Percentiles rank a stretch among this genome's conserved stretches.
These are phyloP conservation scores for Auriscalpium microsporum DNA, from an alignment of 768 basidiomycete genomes.

Conservation along the genomic window DNA sequence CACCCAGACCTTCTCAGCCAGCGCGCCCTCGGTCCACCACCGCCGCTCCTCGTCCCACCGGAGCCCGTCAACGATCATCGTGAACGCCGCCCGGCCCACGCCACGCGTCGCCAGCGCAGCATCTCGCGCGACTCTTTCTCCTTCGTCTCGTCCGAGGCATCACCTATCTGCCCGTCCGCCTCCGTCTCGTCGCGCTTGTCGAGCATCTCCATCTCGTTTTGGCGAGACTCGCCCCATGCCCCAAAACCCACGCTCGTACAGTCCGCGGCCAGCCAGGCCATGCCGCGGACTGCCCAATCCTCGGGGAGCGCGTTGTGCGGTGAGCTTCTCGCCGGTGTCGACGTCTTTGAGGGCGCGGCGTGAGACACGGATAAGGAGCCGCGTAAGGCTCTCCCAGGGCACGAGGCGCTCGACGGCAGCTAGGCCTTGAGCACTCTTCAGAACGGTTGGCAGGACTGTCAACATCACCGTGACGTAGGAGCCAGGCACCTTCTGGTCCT, in stretches of 20 bases:
- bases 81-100: conserved; percentile 61
- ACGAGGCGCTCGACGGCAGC: conserved; percentile 63
- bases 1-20: conserved; percentile 57
- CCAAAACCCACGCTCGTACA: conserved; percentile 95
- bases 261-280: conserved; percentile 89
- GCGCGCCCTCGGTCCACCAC: conserved; percentile 56
- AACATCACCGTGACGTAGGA: conserved; percentile 82
- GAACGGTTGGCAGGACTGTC: conserved; percentile 78
- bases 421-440: conserved; percentile 55
- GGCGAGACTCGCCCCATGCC: conserved; percentile 33
- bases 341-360: conserved; percentile 33
- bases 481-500: conserved; percentile 52
- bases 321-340: conserved; percentile 3
- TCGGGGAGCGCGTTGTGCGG: conserved; percentile 50
- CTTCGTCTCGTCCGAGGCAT: conserved; percentile 41
- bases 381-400: conserved; percentile 74
- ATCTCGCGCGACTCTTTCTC: conserved; percentile 23
- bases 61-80: conserved; percentile 69
- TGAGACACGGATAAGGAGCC: conserved; percentile 55
- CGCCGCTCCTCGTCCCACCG: conserved; percentile 50
- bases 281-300: conserved; percentile 92
- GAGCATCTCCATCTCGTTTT: conserved; percentile 48
- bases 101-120: conserved; percentile 65
- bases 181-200: conserved; percentile 69
- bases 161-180: conserved; percentile 42